Percentiles rank a stretch among this genome's conserved stretches.
These are phyloP conservation scores for Phycomyces blakesleeanus DNA, from an alignment of 192 early-diverging fungal genomes.

Conservation along the genomic window DNA sequence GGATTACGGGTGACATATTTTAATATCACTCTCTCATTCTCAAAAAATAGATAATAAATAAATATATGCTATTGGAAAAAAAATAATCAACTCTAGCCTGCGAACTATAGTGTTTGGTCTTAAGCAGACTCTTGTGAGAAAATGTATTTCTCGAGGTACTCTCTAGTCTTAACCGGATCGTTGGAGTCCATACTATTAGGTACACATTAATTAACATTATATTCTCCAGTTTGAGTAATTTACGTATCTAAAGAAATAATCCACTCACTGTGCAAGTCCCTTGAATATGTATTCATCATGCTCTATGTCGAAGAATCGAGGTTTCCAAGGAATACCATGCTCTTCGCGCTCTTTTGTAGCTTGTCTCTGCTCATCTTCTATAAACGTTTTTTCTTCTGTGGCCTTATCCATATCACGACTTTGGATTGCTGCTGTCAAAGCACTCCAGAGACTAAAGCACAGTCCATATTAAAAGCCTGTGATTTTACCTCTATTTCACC, in stretches of 20 bases:
- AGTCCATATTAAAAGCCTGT: neutral
- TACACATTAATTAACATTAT: neutral
- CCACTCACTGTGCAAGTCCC: constrained; percentile 18
- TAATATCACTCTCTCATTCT: too few relatives aligned
- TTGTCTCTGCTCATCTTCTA: constrained; percentile 71
- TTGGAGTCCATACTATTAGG: constrained; percentile 17
- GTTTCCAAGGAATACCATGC: constrained; percentile 23
- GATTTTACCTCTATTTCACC: neutral
- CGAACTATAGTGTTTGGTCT: too few relatives aligned
- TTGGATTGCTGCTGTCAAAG: constrained; percentile 67
- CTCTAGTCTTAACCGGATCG: neutral
- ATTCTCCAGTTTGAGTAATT: neutral
- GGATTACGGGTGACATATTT: too few relatives aligned
- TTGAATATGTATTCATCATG: constrained; percentile 24
- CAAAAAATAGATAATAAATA: neutral
- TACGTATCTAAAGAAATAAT: neutral
- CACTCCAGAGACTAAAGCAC: constrained; percentile 55
- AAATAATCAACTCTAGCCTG: neutral
- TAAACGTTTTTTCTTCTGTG: constrained; percentile 59
- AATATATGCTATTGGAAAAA: neutral
- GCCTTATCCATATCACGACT: constrained; percentile 63
- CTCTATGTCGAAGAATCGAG: constrained; percentile 22
- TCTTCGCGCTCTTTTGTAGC: constrained; percentile 16
- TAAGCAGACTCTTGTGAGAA: too few relatives aligned
- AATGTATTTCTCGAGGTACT: too few relatives aligned